Percentiles rank a stretch among this genome's conserved stretches.
Evolutionary conservation across 768 basidiomycete species (phyloP).

Genomic region (Hebeloma cylindrosporum): DNA sequence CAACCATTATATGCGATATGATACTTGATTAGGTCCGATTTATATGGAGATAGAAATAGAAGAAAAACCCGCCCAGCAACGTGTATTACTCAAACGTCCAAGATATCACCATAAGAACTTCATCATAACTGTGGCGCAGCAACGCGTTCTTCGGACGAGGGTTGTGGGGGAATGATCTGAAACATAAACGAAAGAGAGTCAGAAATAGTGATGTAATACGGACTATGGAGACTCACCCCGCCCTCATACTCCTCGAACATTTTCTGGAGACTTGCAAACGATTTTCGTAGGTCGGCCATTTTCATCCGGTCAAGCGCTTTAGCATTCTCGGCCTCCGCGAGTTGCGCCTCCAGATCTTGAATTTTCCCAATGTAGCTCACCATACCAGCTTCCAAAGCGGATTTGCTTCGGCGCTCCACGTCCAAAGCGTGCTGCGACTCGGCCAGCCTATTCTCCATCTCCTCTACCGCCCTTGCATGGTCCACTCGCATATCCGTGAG

Average conservation of each 20-base stretch:
- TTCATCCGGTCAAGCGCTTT: constrained; percentile 36
- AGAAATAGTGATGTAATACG: constrained; percentile 1
- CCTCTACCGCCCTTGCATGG: neutral
- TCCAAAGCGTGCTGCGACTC: neutral
- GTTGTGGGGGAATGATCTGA: constrained; percentile 27
- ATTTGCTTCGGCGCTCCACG: constrained; percentile 1
- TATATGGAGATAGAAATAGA: no score
- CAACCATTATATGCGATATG: no score
- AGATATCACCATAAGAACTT: no score
- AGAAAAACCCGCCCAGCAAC: no score
- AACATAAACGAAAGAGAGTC: constrained; percentile 7
- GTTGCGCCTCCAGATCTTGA: constrained; percentile 33
- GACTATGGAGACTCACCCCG: constrained; percentile 31
- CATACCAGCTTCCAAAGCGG: constrained; percentile 22
- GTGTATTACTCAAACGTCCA: no score
- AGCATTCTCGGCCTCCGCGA: constrained; percentile 27
- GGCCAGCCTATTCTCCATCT: neutral
- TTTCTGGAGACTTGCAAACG: constrained; percentile 31
- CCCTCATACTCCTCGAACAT: constrained; percentile 35
- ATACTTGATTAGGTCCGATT: no score
- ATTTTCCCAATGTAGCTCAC: constrained; percentile 15
- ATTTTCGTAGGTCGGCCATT: constrained; percentile 33
- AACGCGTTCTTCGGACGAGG: no score
- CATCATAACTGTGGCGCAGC: no score
- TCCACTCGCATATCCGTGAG: constrained; percentile 11